A percentile compares a stretch with the other conserved stretches of the same genome.
These are phyloP conservation scores for Balamuthia mandrillaris DNA, from an alignment of 208 protist genomes.

Conservation along the genomic window DNA sequence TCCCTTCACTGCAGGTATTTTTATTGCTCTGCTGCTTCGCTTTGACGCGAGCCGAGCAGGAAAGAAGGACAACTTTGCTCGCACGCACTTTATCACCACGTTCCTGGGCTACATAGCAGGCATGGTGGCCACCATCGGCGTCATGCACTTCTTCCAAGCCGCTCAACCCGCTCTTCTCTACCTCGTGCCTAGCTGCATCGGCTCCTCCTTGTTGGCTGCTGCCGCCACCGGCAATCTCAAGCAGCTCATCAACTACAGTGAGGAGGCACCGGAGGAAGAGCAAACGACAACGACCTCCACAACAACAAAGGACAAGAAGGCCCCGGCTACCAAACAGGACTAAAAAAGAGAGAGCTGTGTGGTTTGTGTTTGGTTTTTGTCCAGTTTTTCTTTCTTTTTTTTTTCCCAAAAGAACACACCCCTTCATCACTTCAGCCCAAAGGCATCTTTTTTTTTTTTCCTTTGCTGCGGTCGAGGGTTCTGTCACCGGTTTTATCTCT, in stretches of 20 bases:
- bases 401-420: too few relatives aligned
- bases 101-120: constrained; percentile 84
- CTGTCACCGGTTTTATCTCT: too few relatives aligned
- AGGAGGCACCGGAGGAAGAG: constrained; percentile 31
- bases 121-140: constrained; percentile 85
- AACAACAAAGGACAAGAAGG: too few relatives aligned
- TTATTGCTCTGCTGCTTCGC: constrained; percentile 88
- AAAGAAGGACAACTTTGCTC: neutral
- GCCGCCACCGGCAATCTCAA: constrained; percentile 56
- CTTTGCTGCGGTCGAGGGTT: too few relatives aligned
- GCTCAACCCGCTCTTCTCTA: constrained; percentile 82
- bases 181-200: constrained; percentile 69
- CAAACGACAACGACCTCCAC: neutral
- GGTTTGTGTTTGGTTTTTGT: too few relatives aligned
- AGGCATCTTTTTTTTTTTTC: too few relatives aligned
- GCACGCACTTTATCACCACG: constrained; percentile 79
- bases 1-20: constrained; percentile 57
- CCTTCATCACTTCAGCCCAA: too few relatives aligned
- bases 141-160: constrained; percentile 90
- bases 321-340: too few relatives aligned
- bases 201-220: constrained; percentile 46
- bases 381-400: too few relatives aligned
- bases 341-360: too few relatives aligned
- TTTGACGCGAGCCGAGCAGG: constrained; percentile 74
- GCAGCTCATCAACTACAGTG: constrained; percentile 50